These are phyloP conservation scores for Exophiala lecanii-corni DNA, from an alignment of 2,329 filamentous ascomycete species.

Conservation along the genomic window DNA sequence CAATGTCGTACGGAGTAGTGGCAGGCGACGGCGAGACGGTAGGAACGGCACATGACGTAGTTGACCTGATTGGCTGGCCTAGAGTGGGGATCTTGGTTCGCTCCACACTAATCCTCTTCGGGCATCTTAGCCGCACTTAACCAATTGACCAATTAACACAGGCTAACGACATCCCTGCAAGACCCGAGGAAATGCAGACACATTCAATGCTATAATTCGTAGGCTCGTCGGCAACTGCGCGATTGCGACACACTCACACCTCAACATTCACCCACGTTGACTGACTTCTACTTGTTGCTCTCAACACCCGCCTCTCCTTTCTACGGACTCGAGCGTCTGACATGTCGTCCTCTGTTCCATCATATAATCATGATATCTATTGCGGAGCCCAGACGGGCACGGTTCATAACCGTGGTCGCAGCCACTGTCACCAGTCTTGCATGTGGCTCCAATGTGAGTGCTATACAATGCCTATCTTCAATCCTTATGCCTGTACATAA, in stretches of 20 bases:
- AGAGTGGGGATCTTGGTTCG: background rate
- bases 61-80: background rate
- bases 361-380: slow-evolving; percentile 8
- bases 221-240: too few relatives aligned
- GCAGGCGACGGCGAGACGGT: background rate
- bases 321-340: too few relatives aligned
- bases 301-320: too few relatives aligned
- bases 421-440: slow-evolving; percentile 80
- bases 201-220: too few relatives aligned
- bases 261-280: too few relatives aligned
- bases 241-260: too few relatives aligned
- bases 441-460: slow-evolving; percentile 82
- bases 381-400: slow-evolving; percentile 43
- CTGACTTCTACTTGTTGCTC: too few relatives aligned
- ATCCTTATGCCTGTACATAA: background rate
- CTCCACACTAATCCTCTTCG: background rate
- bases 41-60: background rate
- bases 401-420: slow-evolving; percentile 76
- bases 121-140: background rate
- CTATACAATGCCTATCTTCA: slow-evolving; percentile 8
- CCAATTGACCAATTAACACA: too few relatives aligned
- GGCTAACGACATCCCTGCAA: too few relatives aligned
- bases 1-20: background rate
- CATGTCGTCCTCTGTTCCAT: background rate
- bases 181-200: too few relatives aligned